Percentiles rank a stretch among this genome's conserved stretches.
Conservation (phyloP, 2,329 filamentous ascomycete genomes). For the Pseudocercospora ulei region DNA sequence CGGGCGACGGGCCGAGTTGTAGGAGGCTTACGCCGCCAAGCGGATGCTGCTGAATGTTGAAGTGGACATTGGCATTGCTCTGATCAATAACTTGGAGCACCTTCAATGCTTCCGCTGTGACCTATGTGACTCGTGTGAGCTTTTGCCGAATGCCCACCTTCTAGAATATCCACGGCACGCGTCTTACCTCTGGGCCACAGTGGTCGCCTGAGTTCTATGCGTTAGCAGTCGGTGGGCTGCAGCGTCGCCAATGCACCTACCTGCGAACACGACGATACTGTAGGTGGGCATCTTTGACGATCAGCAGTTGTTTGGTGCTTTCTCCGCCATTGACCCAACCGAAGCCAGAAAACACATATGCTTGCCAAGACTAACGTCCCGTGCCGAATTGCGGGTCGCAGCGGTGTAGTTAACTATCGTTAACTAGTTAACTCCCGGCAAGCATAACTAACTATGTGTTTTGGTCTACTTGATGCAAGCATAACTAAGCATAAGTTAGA, state of each 20-base stretch:
- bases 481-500: too few species aligned
- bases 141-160: constrained; percentile 6
- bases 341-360: too few species aligned
- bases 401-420: too few species aligned
- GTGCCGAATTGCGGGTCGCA: too few species aligned
- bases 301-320: constrained; percentile 1
- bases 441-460: too few species aligned
- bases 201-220: constrained; percentile 50
- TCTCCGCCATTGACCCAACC: too few species aligned
- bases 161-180: constrained; percentile 11
- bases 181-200: constrained; percentile 73
- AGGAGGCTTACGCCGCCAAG: constrained; percentile 70
- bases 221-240: constrained; percentile 4
- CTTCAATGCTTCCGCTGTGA: constrained; percentile 77
- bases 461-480: too few species aligned
- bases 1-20: constrained; percentile 2
- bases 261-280: constrained; percentile 26
- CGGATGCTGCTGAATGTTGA: constrained; percentile 83
- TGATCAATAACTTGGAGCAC: constrained; percentile 70
- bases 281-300: constrained; percentile 23
- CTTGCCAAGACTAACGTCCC: too few species aligned
- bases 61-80: constrained; percentile 59
- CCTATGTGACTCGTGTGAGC: constrained; percentile 41
- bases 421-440: too few species aligned
- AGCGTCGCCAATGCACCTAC: constrained; percentile 6